Evolutionary conservation across 331 rosid genomes (phyloP), one percentile per base, ranked within the genome.

Genomic region (Arachis monticola): DNA sequence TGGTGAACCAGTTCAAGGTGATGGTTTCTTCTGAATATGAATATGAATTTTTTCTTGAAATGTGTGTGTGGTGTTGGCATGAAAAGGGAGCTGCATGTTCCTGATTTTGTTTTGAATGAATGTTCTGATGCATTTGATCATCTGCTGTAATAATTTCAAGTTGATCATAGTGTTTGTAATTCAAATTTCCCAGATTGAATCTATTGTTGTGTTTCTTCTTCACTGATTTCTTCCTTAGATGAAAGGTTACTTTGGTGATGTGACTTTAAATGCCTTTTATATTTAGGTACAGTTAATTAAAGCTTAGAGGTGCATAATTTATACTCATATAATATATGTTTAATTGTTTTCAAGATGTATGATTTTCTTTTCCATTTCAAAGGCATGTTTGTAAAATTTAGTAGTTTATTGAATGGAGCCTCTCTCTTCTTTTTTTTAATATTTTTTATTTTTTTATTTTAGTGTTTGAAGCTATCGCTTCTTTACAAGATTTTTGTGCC

Each of bases 1-100:
- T 67, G 75, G 56, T 31, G 75, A 51, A 67, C 50, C 57, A 31
- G 13, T 27, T 2, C 38, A 58, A 47, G 82, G 83, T 84, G 42
- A 72, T n/a, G 63, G 61, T 73, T 30, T 60, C 0, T 2, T 46
- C 6, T 35, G 6, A 70, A 30, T 69, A 1, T 65, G 60, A 69
- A 40, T 69, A 1, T 64, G 65, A 55, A n/a, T 75, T 40, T 70
- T 70, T 9, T 72, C 13, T 71, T 8, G 9, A 53, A 69, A 79
- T 64, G 13, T 10, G 41, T 60, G 10, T 53, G 11, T 30, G 75
- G 9, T 60, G 59, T 60, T 75, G 1, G 44, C 62, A 38, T 52
- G 38, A 66, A 75, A 74, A 70, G 35, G 35, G 10, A 58, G 41
- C n/a, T 67, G 70, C 63, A 31, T 41, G 7, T n/a, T 77, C 38